These are phyloP conservation scores for Tylopilus sp. DNA, from an alignment of 1,284 basidiomycete species.

Conservation along the genomic window DNA sequence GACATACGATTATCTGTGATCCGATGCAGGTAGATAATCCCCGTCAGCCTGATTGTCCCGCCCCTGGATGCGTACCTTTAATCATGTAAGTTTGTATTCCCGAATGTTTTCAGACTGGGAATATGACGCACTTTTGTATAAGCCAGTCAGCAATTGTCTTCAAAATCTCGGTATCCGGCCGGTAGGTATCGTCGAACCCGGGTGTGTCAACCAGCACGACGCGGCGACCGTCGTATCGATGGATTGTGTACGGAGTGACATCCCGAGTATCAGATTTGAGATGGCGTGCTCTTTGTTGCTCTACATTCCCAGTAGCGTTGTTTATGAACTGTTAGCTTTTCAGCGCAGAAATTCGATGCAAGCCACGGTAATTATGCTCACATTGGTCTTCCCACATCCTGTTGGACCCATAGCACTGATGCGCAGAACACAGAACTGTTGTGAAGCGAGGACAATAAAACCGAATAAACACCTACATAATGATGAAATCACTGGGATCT, in stretches of 20 bases:
- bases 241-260: conserved; percentile 16
- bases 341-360: neutral
- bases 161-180: conserved; percentile 38
- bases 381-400: conserved; percentile 36
- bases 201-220: conserved; percentile 41
- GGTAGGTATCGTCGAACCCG: conserved; percentile 38
- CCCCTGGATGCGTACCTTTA: conserved; percentile 24
- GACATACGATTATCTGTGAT: conserved; percentile 60
- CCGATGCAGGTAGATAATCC: conserved; percentile 61
- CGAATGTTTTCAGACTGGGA: neutral
- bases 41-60: conserved; percentile 39
- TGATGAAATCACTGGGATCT: conserved; percentile 10
- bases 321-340: conserved; percentile 30
- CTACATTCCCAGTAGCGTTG: conserved; percentile 11
- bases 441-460: neutral
- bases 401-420: conserved; percentile 34
- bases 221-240: neutral
- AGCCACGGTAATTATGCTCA: conserved; percentile 2
- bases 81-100: neutral
- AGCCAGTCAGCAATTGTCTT: conserved; percentile 38
- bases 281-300: neutral
- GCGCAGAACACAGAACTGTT: neutral
- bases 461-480: conserved; percentile 13
- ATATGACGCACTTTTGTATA: conserved; percentile 29
- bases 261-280: conserved; percentile 25